Evolutionary conservation across 1,284 basidiomycete species (phyloP).

Genomic region (Phellopilus nigrolimitatus): DNA sequence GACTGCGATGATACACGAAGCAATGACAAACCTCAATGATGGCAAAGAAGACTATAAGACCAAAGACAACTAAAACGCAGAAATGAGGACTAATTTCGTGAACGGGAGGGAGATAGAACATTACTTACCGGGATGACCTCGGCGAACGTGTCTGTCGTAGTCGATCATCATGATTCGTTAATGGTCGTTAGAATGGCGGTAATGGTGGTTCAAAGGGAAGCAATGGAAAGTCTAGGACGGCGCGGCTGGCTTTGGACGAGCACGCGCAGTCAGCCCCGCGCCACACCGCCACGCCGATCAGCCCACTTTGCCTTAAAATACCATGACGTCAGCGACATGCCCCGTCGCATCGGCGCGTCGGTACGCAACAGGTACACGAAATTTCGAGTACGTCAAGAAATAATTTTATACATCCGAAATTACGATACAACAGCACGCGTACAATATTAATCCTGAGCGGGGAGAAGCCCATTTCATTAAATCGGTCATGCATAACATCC

Average conservation of each 20-base stretch:
- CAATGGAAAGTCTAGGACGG: neutral
- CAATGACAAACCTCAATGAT: conserved; percentile 47
- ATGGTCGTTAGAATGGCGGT: conserved; percentile 18
- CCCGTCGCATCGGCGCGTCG: too few species aligned
- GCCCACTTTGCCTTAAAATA: too few species aligned
- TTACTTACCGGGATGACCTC: conserved; percentile 51
- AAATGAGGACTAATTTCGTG: conserved; percentile 6
- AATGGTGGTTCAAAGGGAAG: neutral
- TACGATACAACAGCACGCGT: too few species aligned
- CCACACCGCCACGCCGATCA: too few species aligned
- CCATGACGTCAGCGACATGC: too few species aligned
- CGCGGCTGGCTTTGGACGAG: neutral
- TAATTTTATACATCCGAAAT: too few species aligned
- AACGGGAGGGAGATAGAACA: conserved; percentile 3
- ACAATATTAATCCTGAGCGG: too few species aligned
- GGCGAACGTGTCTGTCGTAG: conserved; percentile 37
- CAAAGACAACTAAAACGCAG: conserved; percentile 41
- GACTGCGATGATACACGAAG: neutral
- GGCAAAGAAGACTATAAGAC: conserved; percentile 49
- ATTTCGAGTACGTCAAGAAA: too few species aligned
- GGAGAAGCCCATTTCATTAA: too few species aligned
- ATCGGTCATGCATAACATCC: neutral
- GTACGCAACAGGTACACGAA: too few species aligned
- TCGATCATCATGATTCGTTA: conserved; percentile 34
- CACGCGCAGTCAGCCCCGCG: too few species aligned